Conservation (phyloP, 805 yeast genomes). For the Zygosaccharomyces bailii region DNA sequence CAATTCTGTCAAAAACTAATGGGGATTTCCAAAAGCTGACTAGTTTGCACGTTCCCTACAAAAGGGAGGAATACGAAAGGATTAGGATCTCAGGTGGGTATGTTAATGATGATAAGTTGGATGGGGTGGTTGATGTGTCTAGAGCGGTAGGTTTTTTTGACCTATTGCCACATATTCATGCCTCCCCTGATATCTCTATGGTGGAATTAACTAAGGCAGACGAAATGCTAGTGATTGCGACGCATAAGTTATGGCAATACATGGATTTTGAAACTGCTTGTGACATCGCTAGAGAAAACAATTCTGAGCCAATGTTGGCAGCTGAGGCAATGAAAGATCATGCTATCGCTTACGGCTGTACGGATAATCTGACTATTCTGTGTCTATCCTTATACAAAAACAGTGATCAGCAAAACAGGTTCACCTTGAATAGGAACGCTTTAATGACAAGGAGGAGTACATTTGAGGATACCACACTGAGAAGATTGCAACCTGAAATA, state of each 20-base stretch:
- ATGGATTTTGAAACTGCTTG: conserved; percentile 82
- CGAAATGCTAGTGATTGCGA: conserved; percentile 81
- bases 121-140: conserved; percentile 77
- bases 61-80: conserved; percentile 72
- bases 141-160: conserved; percentile 91
- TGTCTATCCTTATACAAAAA: conserved; percentile 66
- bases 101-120: conserved; percentile 81
- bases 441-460: conserved; percentile 48
- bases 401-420: conserved; percentile 34
- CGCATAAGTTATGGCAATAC: conserved; percentile 80
- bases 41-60: conserved; percentile 79
- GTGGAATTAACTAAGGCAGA: conserved; percentile 62
- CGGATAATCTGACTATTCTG: conserved; percentile 73
- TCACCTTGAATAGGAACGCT: conserved; percentile 38
- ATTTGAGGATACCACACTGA: conserved; percentile 71
- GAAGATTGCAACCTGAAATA: conserved; percentile 85
- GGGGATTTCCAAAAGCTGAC: conserved; percentile 78
- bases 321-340: conserved; percentile 92
- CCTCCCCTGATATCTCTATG: conserved; percentile 76
- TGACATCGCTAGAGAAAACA: conserved; percentile 80
- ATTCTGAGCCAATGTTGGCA: conserved; percentile 80
- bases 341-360: conserved; percentile 88
- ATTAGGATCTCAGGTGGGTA: conserved; percentile 89
- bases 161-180: conserved; percentile 80
- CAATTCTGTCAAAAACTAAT: conserved; percentile 69